A percentile compares a stretch with the other conserved stretches of the same genome.
Conservation (phyloP, 2,329 filamentous ascomycete genomes). For the Neurospora sp. region DNA sequence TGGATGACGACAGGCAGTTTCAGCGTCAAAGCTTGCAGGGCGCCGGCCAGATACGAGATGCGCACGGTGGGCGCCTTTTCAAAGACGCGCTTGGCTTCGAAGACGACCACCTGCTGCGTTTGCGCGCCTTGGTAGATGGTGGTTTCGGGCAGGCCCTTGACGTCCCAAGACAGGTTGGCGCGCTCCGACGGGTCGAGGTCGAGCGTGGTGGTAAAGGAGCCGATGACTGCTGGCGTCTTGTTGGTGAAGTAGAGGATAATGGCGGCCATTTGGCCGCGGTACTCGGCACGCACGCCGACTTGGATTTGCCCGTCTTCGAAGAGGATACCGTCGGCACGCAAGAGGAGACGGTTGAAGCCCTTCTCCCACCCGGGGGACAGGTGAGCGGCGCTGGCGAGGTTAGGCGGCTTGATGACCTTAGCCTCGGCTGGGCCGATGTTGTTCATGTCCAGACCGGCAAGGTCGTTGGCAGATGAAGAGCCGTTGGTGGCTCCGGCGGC, state of each 20-base stretch:
- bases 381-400: constrained; percentile 85
- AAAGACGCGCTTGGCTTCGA: constrained; percentile 77
- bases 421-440: constrained; percentile 45
- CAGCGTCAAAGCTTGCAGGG: constrained; percentile 83
- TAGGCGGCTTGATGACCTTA: constrained; percentile 60
- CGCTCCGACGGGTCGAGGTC: constrained; percentile 66
- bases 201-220: constrained; percentile 87
- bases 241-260: constrained; percentile 95
- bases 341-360: constrained; percentile 75
- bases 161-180: constrained; percentile 66
- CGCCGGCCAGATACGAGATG: constrained; percentile 88
- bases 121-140: constrained; percentile 66
- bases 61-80: constrained; percentile 80
- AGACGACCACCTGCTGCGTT: constrained; percentile 89
- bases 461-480: constrained; percentile 47
- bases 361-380: constrained; percentile 90
- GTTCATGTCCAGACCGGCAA: constrained; percentile 75
- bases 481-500: constrained; percentile 37
- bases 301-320: constrained; percentile 96
- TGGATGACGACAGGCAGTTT: constrained; percentile 83
- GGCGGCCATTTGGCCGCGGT: constrained; percentile 89
- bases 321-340: constrained; percentile 73
- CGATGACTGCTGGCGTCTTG: constrained; percentile 76
- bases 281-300: constrained; percentile 85
- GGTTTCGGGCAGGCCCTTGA: constrained; percentile 81